These are phyloP conservation scores for Blastocystis hominis DNA, from an alignment of 352 stramenopile genomes.

Conservation along the genomic window DNA sequence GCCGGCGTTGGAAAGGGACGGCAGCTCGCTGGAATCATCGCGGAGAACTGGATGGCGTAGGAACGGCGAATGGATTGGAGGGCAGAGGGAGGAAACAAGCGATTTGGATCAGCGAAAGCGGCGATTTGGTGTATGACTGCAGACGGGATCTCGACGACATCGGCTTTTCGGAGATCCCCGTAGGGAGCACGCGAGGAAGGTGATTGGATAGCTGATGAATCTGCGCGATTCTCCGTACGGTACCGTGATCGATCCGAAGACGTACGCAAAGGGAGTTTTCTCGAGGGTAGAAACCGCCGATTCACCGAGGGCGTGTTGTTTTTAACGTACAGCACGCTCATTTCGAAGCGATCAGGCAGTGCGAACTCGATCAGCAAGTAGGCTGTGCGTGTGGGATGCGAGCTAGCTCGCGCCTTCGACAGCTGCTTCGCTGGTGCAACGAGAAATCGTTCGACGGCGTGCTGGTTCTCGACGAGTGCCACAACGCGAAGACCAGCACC, in stretches of 20 bases:
- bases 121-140: conserved; percentile 69
- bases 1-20: conserved; percentile 71
- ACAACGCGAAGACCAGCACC: conserved; percentile 68
- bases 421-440: conserved; percentile 38
- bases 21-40: conserved; percentile 68
- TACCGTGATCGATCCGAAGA: background rate
- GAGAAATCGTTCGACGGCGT: conserved; percentile 64
- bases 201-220: background rate
- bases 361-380: conserved; percentile 62
- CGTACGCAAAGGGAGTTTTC: background rate
- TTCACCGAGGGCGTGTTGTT: conserved; percentile 48
- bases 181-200: background rate
- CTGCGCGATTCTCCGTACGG: conserved; percentile 28
- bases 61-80: background rate
- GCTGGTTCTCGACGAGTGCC: conserved; percentile 68
- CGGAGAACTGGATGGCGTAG: conserved; percentile 64
- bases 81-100: conserved; percentile 64
- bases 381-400: background rate
- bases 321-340: conserved; percentile 48
- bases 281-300: background rate
- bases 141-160: conserved; percentile 64
- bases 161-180: conserved; percentile 17
- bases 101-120: conserved; percentile 70
- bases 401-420: background rate
- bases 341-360: conserved; percentile 58